These are phyloP conservation scores for Carex arenaria DNA, from an alignment of 202 grass and related monocot genomes.

Conservation along the genomic window DNA sequence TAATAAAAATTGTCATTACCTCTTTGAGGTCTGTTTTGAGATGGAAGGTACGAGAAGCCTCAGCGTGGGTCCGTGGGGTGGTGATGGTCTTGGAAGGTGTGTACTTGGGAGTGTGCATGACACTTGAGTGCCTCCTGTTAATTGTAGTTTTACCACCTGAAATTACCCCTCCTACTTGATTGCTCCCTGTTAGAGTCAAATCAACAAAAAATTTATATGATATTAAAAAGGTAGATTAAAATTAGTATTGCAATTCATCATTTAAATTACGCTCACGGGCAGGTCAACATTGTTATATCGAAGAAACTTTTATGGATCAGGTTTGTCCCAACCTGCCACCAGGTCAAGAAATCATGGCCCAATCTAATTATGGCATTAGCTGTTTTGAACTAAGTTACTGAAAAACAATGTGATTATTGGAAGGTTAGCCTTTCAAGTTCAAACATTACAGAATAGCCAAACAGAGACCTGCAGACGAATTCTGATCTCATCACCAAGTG, in stretches of 20 bases:
- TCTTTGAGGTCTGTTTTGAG: slow-evolving; percentile 36
- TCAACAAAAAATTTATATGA: background rate
- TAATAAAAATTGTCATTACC: slow-evolving; percentile 33
- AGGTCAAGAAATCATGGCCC: background rate
- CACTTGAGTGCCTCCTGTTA: slow-evolving; percentile 44
- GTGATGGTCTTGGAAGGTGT: slow-evolving; percentile 46
- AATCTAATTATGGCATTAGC: background rate
- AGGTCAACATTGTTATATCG: background rate
- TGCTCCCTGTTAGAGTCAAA: slow-evolving; percentile 37
- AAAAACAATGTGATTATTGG: background rate
- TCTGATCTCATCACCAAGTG: background rate
- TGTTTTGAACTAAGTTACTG: too few relatives aligned
- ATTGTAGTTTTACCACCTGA: slow-evolving; percentile 38
- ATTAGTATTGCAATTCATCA: background rate
- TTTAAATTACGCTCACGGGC: background rate
- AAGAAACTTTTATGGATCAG: background rate
- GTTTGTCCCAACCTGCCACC: background rate
- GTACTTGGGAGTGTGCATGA: slow-evolving; percentile 56
- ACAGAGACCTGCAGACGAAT: background rate
- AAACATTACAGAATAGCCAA: background rate
- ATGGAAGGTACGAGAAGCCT: slow-evolving; percentile 59
- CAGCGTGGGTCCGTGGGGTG: slow-evolving; percentile 33
- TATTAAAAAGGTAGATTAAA: background rate
- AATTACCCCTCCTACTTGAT: slow-evolving; percentile 47
- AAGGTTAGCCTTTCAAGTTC: background rate